Base-by-base conservation (phyloP, 1,139 yeast genomes). In the Eremothecium sinecaudum region DNA sequence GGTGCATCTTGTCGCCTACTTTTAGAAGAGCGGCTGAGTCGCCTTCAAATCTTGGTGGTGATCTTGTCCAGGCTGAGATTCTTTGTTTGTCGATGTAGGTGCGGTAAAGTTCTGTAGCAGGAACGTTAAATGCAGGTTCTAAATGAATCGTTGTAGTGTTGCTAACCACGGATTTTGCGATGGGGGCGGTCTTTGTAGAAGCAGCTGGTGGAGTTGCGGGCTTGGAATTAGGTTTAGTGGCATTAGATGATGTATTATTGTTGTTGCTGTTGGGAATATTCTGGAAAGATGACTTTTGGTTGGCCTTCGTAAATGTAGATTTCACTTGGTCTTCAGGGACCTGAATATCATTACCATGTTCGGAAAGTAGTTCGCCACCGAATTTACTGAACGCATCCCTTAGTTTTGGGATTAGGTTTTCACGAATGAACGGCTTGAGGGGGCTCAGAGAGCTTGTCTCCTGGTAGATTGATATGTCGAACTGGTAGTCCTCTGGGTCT, bases 51-150 rank as follows among this genome's bases (percentile, higher is more conserved):
- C 35, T 37, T 37, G 30, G 38, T 11, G 73, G 66, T 1, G 94
- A 75, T 40, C 96, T 74, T 1, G 94, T 69, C 97, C 97, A 90
- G 1, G 92, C 92, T 7, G 78, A 73, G 12, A 90, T 78, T 47
- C 94, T 69, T 33, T 74, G 73, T 25, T 79, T 80, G 45, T 82
- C 86, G 31, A 81, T 57, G 32, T 90, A 69, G 0, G 95, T 81
- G 32, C 71, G 63, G 59, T 77, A 90, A 28, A 92, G 61, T 54
- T 84, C 93, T 40, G 79, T 81, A 0, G 95, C 94, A 4, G 93
- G 71, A 10, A 95, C 86, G 56, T 79, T 79, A 69, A 90, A 90
- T 2, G 71, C 66, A 4, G 94, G 79, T 45, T 81, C 86, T 36
- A 87, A 66, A 49, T 79, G 79, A 37, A 90, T 64, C 1, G 84